These are phyloP conservation scores for Aspergillus fructus DNA, from an alignment of 2,329 filamentous ascomycete species.

Conservation along the genomic window DNA sequence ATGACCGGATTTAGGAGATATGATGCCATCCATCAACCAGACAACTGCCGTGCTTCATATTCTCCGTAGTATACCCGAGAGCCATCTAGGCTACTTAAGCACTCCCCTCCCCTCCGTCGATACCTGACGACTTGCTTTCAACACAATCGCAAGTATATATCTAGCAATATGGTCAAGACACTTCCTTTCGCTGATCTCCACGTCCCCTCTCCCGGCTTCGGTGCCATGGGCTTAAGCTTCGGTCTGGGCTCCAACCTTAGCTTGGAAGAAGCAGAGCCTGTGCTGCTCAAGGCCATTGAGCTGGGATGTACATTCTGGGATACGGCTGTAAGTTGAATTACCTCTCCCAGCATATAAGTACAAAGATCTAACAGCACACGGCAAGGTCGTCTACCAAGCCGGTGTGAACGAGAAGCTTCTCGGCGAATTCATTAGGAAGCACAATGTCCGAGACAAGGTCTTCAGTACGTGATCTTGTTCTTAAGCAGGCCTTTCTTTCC, in stretches of 20 bases:
- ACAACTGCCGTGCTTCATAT: background rate
- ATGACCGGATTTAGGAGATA: background rate
- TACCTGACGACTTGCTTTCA: background rate
- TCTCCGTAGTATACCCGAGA: background rate
- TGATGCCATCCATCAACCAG: background rate
- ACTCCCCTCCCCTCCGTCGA: background rate
- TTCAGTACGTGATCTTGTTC: background rate
- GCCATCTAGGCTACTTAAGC: background rate
- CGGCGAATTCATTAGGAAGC: slow-evolving; percentile 52
- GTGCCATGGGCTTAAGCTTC: slow-evolving; percentile 52
- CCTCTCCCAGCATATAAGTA: background rate
- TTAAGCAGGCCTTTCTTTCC: background rate
- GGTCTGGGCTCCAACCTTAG: slow-evolving; percentile 45
- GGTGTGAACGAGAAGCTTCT: slow-evolving; percentile 53
- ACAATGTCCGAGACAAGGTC: slow-evolving; percentile 51
- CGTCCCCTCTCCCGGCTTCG: slow-evolving; percentile 48
- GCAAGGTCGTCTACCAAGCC: slow-evolving; percentile 46
- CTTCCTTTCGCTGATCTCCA: slow-evolving; percentile 41
- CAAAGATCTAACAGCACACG: background rate
- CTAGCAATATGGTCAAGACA: slow-evolving; percentile 40
- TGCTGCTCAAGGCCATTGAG: slow-evolving; percentile 51
- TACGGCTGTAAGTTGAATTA: slow-evolving; percentile 39
- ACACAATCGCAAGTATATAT: background rate
- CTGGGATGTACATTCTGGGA: slow-evolving; percentile 50
- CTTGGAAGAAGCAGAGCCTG: slow-evolving; percentile 49